A percentile compares a stretch with the other conserved stretches of the same genome.
Evolutionary conservation across 2,329 filamentous ascomycete species (phyloP).

Genomic region (Metarhizium anisopliae): DNA sequence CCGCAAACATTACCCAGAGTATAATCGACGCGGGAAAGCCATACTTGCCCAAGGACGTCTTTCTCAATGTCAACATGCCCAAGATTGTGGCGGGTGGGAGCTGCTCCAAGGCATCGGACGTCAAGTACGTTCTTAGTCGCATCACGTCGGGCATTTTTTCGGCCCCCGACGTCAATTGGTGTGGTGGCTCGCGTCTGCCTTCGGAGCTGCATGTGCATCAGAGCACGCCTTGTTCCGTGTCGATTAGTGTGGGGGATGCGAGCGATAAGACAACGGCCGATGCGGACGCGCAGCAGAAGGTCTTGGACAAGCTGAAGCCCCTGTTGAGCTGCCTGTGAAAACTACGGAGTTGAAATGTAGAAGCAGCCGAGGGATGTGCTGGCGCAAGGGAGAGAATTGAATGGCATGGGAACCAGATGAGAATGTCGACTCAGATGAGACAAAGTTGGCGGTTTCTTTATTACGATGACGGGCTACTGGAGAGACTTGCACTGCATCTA

Average conservation of each 20-base stretch:
- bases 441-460: no score
- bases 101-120: constrained; percentile 44
- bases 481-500: no score
- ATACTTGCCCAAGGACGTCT: constrained; percentile 52
- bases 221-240: constrained; percentile 47
- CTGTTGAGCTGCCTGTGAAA: constrained; percentile 17
- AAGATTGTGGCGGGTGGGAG: constrained; percentile 28
- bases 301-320: constrained; percentile 22
- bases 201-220: constrained; percentile 46
- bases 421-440: no score
- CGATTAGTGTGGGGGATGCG: constrained; percentile 54
- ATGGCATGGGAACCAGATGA: no score
- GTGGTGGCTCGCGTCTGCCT: constrained; percentile 45
- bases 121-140: constrained; percentile 55
- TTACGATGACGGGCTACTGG: no score
- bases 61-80: constrained; percentile 64
- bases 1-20: constrained; percentile 45
- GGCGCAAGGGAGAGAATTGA: no score
- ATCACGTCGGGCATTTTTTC: constrained; percentile 48
- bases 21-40: constrained; percentile 49
- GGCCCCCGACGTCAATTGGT: constrained; percentile 46
- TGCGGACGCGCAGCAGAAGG: constrained; percentile 19
- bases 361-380: background rate
- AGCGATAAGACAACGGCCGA: constrained; percentile 47
- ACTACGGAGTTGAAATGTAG: no score